Evolutionary conservation across 108 stramenopile species (phyloP).

Genomic region (Discostella pseudostelligera): DNA sequence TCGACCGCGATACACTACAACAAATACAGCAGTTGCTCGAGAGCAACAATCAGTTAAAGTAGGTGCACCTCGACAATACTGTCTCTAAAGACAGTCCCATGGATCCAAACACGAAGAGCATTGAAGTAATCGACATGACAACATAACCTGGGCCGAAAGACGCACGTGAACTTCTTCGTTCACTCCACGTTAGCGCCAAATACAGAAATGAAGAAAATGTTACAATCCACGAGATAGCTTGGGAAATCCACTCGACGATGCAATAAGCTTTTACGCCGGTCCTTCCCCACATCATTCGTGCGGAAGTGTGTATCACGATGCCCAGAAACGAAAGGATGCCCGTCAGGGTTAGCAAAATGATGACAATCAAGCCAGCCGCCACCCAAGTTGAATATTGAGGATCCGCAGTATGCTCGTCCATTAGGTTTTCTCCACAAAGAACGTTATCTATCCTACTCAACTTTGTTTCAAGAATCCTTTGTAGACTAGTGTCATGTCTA

Average conservation of each 20-base stretch:
- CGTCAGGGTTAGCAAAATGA: not conserved
- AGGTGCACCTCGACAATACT: no score
- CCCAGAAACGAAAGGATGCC: not conserved
- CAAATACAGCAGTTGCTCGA: no score
- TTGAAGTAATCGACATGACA: conserved; percentile 1
- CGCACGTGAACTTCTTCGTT: not conserved
- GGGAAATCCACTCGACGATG: not conserved
- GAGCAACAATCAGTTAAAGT: no score
- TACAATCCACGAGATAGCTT: conserved; percentile 3
- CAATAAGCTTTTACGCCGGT: not conserved
- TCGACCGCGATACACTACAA: no score
- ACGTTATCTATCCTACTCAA: not conserved
- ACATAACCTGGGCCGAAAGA: not conserved
- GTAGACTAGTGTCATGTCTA: not conserved
- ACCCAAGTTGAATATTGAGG: conserved; percentile 15
- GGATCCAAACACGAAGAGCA: no score
- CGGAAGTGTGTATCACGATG: not conserved
- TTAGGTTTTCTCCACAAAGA: conserved; percentile 4
- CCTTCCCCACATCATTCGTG: not conserved
- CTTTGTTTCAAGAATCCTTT: conserved; percentile 1
- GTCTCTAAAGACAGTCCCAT: no score
- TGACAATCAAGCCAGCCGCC: conserved; percentile 5
- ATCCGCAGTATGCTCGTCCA: not conserved
- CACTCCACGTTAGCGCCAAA: not conserved
- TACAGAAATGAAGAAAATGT: conserved; percentile 11